Evolutionary conservation across 345 rosid species (phyloP), one percentile per base, ranked within the genome.

Genomic region (Salix udensis): DNA sequence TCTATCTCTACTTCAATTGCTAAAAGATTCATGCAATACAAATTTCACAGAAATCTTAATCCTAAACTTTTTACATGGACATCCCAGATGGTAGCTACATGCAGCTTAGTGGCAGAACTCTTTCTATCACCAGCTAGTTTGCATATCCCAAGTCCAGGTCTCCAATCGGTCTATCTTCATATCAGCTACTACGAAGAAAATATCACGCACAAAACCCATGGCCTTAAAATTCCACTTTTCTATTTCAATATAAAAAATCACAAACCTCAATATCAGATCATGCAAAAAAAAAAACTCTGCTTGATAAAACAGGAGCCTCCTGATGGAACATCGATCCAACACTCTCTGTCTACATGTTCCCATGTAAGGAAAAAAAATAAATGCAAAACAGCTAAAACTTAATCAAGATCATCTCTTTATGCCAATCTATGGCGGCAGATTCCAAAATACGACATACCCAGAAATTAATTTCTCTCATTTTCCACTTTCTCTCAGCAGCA

Each of bases 91-190:
- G 37, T 30, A n/a, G 16, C 60, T 30, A 28, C 11, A 46, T 50
- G 48, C 62, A 39, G 70, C 46, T 10, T n/a, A 50, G 26, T 18
- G 55, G 30, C 61, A 76, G 18, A 3, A 21, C 50, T 34, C 66
- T 74, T 61, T 64, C 60, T 48, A 23, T 23, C 36, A 62, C 30
- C 28, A 46, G 48, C 30, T 12, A 62, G 31, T 46, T 2, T 13
- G 23, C 40, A 77, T 34, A 14, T 24, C 65, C 21, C 68, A 76
- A 11, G n/a, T 53, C 65, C 75, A 71, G 28, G 64, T 34, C 68
- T n/a, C 70, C 23, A 9, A 62, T 7, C 4, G 15, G 8, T 36
- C 28, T 26, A 39, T 39, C 23, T 36, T 53, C 50, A 58, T 19
- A 76, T 68, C 67, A 68, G 26, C 15, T 16, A 76, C 50, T 48